phyloP scores from a whole-genome alignment of 768 basidiomycete genomes.

The Phlegmacium glaucopus region DNA sequence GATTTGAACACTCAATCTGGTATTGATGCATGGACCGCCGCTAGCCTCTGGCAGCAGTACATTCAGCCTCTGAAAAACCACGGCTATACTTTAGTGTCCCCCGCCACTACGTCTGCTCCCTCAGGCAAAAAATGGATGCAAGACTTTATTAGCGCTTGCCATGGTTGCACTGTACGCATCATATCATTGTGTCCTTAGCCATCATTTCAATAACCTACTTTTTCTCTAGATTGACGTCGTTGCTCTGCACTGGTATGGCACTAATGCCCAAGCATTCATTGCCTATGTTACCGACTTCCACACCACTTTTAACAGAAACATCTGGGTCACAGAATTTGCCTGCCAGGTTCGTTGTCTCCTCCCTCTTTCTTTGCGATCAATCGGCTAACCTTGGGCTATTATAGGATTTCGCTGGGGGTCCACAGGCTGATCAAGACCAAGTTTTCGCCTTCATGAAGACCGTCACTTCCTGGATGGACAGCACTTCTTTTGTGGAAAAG shows the following conservation, averaged over 20 bases:
- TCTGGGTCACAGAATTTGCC: slow-evolving; percentile 74
- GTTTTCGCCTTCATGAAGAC: slow-evolving; percentile 47
- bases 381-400: neutral
- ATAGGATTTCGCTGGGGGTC: slow-evolving; percentile 53
- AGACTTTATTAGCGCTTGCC: slow-evolving; percentile 52
- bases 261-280: slow-evolving; percentile 42
- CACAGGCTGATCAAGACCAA: slow-evolving; percentile 36
- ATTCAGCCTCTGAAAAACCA: slow-evolving; percentile 51
- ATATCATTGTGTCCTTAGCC: neutral
- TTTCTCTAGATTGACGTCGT: slow-evolving; percentile 47
- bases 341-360: slow-evolving; percentile 42
- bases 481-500: slow-evolving; percentile 32
- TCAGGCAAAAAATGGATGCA: slow-evolving; percentile 63
- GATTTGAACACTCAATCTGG: slow-evolving; percentile 62
- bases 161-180: slow-evolving; percentile 48
- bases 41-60: slow-evolving; percentile 55
- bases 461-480: slow-evolving; percentile 44
- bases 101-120: slow-evolving; percentile 63
- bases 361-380: neutral
- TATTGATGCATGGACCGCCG: slow-evolving; percentile 48
- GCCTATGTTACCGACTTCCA: slow-evolving; percentile 48
- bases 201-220: neutral
- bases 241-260: slow-evolving; percentile 72
- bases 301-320: slow-evolving; percentile 33
- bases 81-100: slow-evolving; percentile 60